phyloP scores from a whole-genome alignment of 148 eudicot genomes.

The Polygonum maritimum region DNA sequence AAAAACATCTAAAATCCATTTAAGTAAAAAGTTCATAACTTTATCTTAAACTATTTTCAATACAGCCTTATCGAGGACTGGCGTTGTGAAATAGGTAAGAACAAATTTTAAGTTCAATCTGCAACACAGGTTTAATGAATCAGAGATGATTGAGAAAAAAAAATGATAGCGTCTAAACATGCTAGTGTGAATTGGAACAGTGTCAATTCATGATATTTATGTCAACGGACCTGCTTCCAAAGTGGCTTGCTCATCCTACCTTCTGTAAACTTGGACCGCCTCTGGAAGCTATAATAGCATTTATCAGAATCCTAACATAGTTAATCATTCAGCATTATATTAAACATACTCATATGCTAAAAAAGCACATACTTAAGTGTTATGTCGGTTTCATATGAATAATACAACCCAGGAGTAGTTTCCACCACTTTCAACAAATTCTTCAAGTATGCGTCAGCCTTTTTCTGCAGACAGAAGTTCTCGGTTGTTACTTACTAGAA shows the following conservation, averaged over 20 bases:
- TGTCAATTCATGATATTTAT: not conserved
- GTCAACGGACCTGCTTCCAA: slow-evolving; percentile 85
- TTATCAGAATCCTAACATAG: not conserved
- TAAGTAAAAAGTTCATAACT: not conserved
- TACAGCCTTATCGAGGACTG: not conserved
- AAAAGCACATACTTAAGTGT: slow-evolving; percentile 59
- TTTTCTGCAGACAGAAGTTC: slow-evolving; percentile 48
- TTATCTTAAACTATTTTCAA: not conserved
- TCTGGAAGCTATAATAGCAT: slow-evolving; percentile 57
- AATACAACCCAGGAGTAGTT: slow-evolving; percentile 89
- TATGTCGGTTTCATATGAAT: slow-evolving; percentile 89
- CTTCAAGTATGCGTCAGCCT: slow-evolving; percentile 81
- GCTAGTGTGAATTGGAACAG: not conserved
- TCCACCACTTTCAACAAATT: slow-evolving; percentile 72
- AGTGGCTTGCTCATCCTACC: slow-evolving; percentile 79
- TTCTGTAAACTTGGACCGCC: slow-evolving; percentile 56
- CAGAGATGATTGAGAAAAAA: not conserved
- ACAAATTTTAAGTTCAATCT: not conserved
- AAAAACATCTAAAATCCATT: not conserved
- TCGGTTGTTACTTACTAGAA: not conserved
- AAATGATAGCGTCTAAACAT: not conserved
- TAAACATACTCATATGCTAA: not conserved
- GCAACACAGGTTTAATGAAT: not conserved
- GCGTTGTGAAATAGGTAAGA: not conserved
- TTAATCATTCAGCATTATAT: not conserved